Evolutionary conservation across 202 grass and related monocot species (phyloP).

Genomic region (Cymbopogon flexuosus): DNA sequence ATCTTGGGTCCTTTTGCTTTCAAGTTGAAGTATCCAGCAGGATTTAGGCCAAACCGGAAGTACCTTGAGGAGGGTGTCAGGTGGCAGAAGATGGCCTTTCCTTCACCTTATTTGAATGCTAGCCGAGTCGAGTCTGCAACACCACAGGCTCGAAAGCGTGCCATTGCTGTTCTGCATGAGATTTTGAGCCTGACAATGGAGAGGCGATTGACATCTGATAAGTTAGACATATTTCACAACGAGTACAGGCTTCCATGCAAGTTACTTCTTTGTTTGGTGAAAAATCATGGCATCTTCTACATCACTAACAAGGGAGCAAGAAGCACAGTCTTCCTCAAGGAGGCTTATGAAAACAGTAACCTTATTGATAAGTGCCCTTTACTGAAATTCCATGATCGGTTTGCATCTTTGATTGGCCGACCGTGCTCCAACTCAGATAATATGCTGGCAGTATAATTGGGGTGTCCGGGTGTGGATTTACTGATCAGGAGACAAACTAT

Average conservation of each 20-base stretch:
- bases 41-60: conserved; percentile 77
- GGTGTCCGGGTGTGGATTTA: conserved; percentile 20
- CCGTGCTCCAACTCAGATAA: conserved; percentile 35
- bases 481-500: not conserved
- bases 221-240: conserved; percentile 72
- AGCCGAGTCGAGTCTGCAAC: conserved; percentile 57
- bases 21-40: conserved; percentile 68
- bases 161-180: conserved; percentile 72
- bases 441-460: conserved; percentile 26
- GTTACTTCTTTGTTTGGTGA: conserved; percentile 74
- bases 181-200: conserved; percentile 81
- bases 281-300: conserved; percentile 91
- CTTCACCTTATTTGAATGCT: conserved; percentile 78
- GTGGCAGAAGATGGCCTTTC: conserved; percentile 92
- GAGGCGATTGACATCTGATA: conserved; percentile 74
- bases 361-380: conserved; percentile 70
- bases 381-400: conserved; percentile 60
- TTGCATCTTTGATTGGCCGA: conserved; percentile 65
- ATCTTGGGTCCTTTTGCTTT: conserved; percentile 67
- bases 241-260: conserved; percentile 64
- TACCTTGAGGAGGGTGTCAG: conserved; percentile 71
- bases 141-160: conserved; percentile 69
- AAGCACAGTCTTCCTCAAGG: conserved; percentile 85
- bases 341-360: conserved; percentile 59
- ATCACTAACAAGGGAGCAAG: conserved; percentile 87